These are phyloP conservation scores for Maudiozyma serrabonitensis DNA, from an alignment of 805 yeast species.

Conservation along the genomic window DNA sequence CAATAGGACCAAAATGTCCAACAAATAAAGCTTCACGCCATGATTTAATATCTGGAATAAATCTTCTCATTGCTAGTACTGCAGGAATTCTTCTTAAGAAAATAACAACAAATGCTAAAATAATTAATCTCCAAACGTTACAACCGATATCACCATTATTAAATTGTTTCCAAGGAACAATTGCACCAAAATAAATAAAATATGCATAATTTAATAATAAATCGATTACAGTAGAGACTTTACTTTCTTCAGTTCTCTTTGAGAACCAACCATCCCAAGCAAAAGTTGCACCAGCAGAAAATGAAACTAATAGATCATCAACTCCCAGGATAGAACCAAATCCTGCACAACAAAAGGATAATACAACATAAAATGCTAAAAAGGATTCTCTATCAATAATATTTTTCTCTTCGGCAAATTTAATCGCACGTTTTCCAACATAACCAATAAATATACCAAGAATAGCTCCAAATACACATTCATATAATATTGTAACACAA, in stretches of 20 bases:
- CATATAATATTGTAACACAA: slow-evolving; percentile 64
- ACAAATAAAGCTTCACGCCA: slow-evolving; percentile 94
- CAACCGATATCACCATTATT: slow-evolving; percentile 54
- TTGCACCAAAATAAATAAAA: slow-evolving; percentile 84
- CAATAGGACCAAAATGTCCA: slow-evolving; percentile 95
- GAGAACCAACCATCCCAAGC: slow-evolving; percentile 93
- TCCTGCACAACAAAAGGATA: slow-evolving; percentile 82
- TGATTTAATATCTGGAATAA: slow-evolving; percentile 77
- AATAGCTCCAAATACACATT: slow-evolving; percentile 69
- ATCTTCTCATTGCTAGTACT: slow-evolving; percentile 59
- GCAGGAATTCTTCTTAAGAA: slow-evolving; percentile 78
- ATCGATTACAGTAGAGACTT: slow-evolving; percentile 86
- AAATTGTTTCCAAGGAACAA: slow-evolving; percentile 79
- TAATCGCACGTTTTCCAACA: slow-evolving; percentile 56
- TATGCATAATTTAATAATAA: slow-evolving; percentile 72
- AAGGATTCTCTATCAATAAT: slow-evolving; percentile 84
- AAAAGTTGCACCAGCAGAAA: slow-evolving; percentile 89
- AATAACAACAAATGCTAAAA: slow-evolving; percentile 64
- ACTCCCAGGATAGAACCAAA: slow-evolving; percentile 80
- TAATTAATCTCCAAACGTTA: slow-evolving; percentile 67
- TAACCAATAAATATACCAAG: slow-evolving; percentile 70
- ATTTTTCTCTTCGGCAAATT: slow-evolving; percentile 57
- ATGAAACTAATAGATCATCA: slow-evolving; percentile 80
- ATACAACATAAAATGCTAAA: slow-evolving; percentile 70
- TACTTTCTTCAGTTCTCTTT: slow-evolving; percentile 69